These are phyloP conservation scores for Plasmodium blacklocki DNA, from an alignment of 169 alveolate genomes.

Conservation along the genomic window DNA sequence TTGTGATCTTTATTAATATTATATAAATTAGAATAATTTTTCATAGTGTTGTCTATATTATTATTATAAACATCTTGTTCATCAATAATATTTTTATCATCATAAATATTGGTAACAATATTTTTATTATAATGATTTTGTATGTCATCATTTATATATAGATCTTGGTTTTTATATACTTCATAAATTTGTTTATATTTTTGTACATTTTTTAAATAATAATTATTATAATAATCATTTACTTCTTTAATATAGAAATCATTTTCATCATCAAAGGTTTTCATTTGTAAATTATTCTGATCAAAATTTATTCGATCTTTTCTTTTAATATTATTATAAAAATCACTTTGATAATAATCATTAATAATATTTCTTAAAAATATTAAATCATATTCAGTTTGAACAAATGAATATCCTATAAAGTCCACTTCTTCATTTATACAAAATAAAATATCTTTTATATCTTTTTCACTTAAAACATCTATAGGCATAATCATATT, in stretches of 20 bases:
- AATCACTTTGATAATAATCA: conserved; percentile 80
- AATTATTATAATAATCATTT: conserved; percentile 63
- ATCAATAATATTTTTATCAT: neutral
- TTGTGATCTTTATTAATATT: conserved; percentile 84
- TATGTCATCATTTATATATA: conserved; percentile 13
- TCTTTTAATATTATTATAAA: conserved; percentile 76
- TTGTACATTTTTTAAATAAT: conserved; percentile 54
- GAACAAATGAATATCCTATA: conserved; percentile 86
- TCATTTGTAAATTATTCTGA: conserved; percentile 45
- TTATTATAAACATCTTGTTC: neutral
- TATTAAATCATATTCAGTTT: conserved; percentile 81
- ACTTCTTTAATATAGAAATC: conserved; percentile 72
- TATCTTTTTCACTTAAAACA: conserved; percentile 86
- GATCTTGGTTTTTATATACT: conserved; percentile 49
- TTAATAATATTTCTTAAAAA: conserved; percentile 81
- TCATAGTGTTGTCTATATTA: conserved; percentile 22
- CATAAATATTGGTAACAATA: neutral
- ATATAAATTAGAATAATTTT: conserved; percentile 2
- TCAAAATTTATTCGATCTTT: conserved; percentile 76
- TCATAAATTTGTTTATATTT: conserved; percentile 47
- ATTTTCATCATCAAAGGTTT: conserved; percentile 47
- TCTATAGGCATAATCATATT: conserved; percentile 84
- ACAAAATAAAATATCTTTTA: conserved; percentile 87
- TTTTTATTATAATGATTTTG: neutral
- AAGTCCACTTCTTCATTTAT: conserved; percentile 82